Evolutionary conservation across 805 yeast genomes (phyloP), one percentile per base, ranked within the genome.

Genomic region (Tetrapisispora taiwanensis): DNA sequence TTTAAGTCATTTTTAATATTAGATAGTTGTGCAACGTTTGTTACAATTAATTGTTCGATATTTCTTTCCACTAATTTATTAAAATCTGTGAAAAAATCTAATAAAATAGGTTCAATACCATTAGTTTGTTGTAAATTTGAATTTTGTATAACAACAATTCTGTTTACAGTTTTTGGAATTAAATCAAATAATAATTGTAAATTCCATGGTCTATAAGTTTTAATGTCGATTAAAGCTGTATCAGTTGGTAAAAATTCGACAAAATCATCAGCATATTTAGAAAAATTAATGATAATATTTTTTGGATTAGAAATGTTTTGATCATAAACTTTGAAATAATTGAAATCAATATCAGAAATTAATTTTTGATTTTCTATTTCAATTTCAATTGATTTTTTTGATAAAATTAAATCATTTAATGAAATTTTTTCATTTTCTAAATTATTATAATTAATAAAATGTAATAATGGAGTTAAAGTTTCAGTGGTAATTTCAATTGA

Each of bases 201-300:
- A 47, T 72, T 66, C 68, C 88, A 84, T 3, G 96, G 95, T 55
- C 86, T 76, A 68, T 82, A 83, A 28, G 76, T 75, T 34, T 81
- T 76, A 38, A 85, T 69, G 8, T 76, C 65, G 37, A 84, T 63
- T 28, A 83, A 58, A 35, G 67, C 58, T 27, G 51, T 46, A 30
- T 50, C 47, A 12, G 54, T 49, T 15, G 62, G 59, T 22, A 66
- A 54, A n/a, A 71, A 69, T 10, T 61, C 50, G 4, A 71, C 54
- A 39, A 81, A 65, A 14, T 68, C 68, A 4, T 66, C 62, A 19
- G 65, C 67, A 36, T 76, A 69, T 42, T 78, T 72, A 43, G 95
- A 92, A 48, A 87, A 70, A 41, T 79, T 70, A 17, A 87, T 71
- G 15, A 83, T 60, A 1, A 80, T 75, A 47, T 80, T 76, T 43